Base-by-base conservation (phyloP, 2,329 filamentous ascomycete genomes). In the Lecanicillium sp. region DNA sequence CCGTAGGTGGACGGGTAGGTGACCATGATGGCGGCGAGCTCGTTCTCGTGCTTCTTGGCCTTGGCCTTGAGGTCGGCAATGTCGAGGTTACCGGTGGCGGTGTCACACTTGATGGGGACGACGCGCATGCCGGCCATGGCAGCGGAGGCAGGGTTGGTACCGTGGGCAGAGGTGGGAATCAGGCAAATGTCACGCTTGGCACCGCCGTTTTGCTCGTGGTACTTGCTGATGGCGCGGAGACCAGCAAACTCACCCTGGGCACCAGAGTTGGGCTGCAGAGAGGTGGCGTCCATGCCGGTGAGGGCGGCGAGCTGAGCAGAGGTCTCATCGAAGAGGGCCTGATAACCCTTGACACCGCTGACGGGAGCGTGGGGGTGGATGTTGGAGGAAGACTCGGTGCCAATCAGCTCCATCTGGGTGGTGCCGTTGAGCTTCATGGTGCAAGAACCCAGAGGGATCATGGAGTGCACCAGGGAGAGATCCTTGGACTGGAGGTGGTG, bases 371-470 rank as follows among this genome's bases (percentile, higher is more conserved):
- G 89, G 0, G 91, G 91, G 68, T 97, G 91, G 27, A 95, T 75
- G 52, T 84, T 81, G 35, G 86, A 78, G 60, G 90, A 88, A 42
- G 84, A 80, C 1, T 83, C 81, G 68, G 83, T 84, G 1, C 87
- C 87, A 48, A 96, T 77, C 7, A 90, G 86, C 14, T 87, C 78
- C 91, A 97, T 96, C 71, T 96, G 89, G 1, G 87, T 87, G 3
- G 90, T 93, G 35, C 86, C 87, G 65, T 96, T 96, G 45, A 96
- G 81, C 75, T 97, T 97, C 91, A 97, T 97, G 12, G 91, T 97
- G 74, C 91, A 97, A 1, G 91, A 96, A 17, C 91, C 91, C 1
- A 97, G 79, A 2, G 91, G 90, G 52, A 97, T 97, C 91, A 97
- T 97, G 14, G 90, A 96, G 70, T 97, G 91, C 2, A 90, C 87